These are phyloP conservation scores for Bolboschoenoplectus hybrid DNA, from an alignment of 202 grass and related monocot genomes.

Conservation along the genomic window DNA sequence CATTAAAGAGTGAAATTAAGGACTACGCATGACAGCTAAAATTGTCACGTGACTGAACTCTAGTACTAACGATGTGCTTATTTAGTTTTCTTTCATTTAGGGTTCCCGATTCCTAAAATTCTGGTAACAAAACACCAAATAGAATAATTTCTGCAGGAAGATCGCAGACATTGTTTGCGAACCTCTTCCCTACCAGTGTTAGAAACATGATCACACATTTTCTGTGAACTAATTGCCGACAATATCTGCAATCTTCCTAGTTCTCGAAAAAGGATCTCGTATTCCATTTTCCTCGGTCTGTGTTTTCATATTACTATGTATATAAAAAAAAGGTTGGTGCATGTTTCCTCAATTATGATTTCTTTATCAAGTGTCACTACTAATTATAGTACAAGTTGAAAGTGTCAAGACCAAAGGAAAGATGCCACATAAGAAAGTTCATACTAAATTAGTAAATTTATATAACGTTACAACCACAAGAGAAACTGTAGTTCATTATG, in stretches of 20 bases:
- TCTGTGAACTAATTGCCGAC: background rate
- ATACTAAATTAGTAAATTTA: constrained; percentile 13
- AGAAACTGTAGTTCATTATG: background rate
- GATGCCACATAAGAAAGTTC: background rate
- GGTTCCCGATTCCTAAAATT: background rate
- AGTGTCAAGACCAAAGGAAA: constrained; percentile 3
- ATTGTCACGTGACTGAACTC: background rate
- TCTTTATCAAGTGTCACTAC: background rate
- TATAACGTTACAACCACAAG: background rate
- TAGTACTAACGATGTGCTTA: background rate
- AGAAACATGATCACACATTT: background rate
- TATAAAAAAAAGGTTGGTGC: background rate
- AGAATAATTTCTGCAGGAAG: background rate
- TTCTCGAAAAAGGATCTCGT: background rate
- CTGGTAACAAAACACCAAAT: background rate
- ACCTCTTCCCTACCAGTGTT: background rate
- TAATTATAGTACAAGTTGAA: background rate
- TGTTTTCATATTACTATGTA: constrained; percentile 6
- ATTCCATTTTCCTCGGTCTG: background rate
- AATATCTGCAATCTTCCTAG: constrained; percentile 12
- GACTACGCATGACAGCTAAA: constrained; percentile 4
- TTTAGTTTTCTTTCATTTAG: background rate
- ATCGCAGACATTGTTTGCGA: background rate
- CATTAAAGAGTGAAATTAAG: background rate
- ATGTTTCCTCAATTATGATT: background rate